These are phyloP conservation scores for Saccharomycopsis crataegensis DNA, from an alignment of 1,139 yeast genomes.

Conservation along the genomic window DNA sequence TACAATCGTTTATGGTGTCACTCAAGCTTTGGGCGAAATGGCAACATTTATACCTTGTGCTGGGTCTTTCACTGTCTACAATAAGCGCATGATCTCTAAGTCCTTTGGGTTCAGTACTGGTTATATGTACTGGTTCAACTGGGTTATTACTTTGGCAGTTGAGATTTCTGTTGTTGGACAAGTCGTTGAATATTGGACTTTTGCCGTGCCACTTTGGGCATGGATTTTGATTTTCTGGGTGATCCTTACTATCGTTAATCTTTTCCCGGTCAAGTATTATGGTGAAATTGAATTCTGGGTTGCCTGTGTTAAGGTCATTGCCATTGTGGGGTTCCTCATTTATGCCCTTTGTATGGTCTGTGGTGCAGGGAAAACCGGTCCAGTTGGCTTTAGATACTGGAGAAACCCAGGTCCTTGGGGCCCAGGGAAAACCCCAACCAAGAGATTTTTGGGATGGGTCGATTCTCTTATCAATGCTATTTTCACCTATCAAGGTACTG, in stretches of 20 bases:
- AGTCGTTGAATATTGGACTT: slow-evolving; percentile 71
- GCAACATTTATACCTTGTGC: slow-evolving; percentile 67
- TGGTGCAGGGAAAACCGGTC: slow-evolving; percentile 67
- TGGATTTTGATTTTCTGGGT: slow-evolving; percentile 74
- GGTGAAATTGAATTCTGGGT: slow-evolving; percentile 72
- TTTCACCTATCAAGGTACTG: slow-evolving; percentile 79
- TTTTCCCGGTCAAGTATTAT: slow-evolving; percentile 56
- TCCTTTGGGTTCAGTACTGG: slow-evolving; percentile 77
- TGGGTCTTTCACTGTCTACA: slow-evolving; percentile 54
- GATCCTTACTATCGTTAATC: slow-evolving; percentile 40
- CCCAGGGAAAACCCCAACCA: slow-evolving; percentile 44
- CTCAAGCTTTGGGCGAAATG: slow-evolving; percentile 71
- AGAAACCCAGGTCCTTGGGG: slow-evolving; percentile 88
- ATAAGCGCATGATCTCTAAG: slow-evolving; percentile 47
- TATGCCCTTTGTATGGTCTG: slow-evolving; percentile 68
- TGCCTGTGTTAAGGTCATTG: slow-evolving; percentile 62
- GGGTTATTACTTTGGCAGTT: slow-evolving; percentile 81
- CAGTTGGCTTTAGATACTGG: slow-evolving; percentile 86
- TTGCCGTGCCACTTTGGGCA: slow-evolving; percentile 55
- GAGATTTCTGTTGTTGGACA: slow-evolving; percentile 84
- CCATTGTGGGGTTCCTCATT: slow-evolving; percentile 65
- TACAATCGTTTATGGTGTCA: slow-evolving; percentile 53
- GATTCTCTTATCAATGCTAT: slow-evolving; percentile 63
- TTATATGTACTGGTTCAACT: slow-evolving; percentile 80
- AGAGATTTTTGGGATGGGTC: slow-evolving; percentile 73